Conservation (phyloP, 208 protist species). For the Strigomonas galati region DNA sequence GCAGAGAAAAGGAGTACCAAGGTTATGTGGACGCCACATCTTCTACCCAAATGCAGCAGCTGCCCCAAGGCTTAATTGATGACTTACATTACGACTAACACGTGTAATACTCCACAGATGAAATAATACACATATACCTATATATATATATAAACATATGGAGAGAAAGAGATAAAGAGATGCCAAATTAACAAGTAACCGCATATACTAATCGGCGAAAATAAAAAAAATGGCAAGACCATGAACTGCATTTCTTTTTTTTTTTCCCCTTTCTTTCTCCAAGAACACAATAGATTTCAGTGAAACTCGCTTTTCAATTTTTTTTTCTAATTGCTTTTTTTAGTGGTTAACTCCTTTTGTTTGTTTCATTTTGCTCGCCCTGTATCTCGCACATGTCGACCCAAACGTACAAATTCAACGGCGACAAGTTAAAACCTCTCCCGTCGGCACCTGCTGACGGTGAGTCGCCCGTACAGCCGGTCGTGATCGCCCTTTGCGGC, state of each 20-base stretch:
- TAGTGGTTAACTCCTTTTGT: no score
- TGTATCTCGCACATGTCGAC: background rate
- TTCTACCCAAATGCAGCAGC: conserved; percentile 22
- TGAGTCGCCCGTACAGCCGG: conserved; percentile 18
- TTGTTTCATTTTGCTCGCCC: no score
- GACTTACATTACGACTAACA: conserved; percentile 30
- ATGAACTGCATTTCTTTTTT: conserved; percentile 9
- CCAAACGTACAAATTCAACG: conserved; percentile 23
- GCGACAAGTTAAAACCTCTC: conserved; percentile 39
- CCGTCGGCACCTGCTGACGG: conserved; percentile 15
- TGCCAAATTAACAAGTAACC: no score
- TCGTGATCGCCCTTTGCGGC: conserved; percentile 67
- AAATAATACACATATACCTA: background rate
- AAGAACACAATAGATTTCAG: conserved; percentile 26
- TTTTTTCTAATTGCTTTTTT: conserved; percentile 10
- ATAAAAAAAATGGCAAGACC: no score
- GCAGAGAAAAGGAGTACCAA: conserved; percentile 68
- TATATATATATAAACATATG: background rate
- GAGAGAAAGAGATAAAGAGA: no score
- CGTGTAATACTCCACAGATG: background rate
- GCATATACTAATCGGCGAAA: no score
- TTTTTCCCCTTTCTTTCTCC: conserved; percentile 16
- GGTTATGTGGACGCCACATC: conserved; percentile 42
- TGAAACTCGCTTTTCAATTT: background rate
- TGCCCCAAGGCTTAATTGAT: conserved; percentile 53